These are phyloP conservation scores for Tulasnella sp. DNA, from an alignment of 768 basidiomycete genomes.

Conservation along the genomic window DNA sequence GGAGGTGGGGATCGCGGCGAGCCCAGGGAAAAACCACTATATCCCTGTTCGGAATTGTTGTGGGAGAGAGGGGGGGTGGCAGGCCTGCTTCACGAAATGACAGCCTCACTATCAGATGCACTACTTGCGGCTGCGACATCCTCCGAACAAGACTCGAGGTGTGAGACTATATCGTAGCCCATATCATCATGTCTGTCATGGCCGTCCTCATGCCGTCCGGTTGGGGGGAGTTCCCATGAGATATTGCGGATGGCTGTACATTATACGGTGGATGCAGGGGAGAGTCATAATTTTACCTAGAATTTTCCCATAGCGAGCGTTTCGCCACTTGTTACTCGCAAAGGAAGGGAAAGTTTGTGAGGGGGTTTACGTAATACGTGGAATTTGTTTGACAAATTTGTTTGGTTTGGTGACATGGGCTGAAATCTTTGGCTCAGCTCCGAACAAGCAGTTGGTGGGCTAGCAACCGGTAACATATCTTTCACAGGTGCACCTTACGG, in stretches of 20 bases:
- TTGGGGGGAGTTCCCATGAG: background rate
- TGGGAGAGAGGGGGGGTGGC: background rate
- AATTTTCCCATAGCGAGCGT: background rate
- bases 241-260: background rate
- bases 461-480: background rate
- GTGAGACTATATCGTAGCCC: background rate
- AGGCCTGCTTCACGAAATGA: slow-evolving; percentile 1
- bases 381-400: background rate
- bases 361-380: background rate
- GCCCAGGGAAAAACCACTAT: background rate
- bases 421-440: background rate
- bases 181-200: background rate
- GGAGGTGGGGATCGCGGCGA: background rate
- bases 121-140: background rate
- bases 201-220: background rate
- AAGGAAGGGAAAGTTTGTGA: background rate
- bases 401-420: background rate
- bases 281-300: background rate
- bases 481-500: background rate
- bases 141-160: background rate
- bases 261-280: background rate
- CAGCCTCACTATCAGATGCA: background rate
- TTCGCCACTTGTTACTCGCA: background rate
- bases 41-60: background rate
- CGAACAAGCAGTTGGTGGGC: background rate